Conservation (phyloP, 148 eudicot species). For the Bassia scoparia region DNA sequence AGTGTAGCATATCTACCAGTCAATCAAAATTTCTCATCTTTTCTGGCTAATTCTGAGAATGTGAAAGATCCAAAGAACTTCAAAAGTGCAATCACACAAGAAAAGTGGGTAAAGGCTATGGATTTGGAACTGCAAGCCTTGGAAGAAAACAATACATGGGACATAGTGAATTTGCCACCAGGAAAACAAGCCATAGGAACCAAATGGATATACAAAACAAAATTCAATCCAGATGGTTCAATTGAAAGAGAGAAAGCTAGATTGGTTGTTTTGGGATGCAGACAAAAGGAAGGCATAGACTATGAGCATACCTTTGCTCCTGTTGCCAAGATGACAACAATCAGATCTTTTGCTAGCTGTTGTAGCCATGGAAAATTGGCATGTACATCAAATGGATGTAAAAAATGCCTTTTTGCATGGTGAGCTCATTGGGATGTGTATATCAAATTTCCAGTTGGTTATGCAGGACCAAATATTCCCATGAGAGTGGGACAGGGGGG, state of each 20-base stretch:
- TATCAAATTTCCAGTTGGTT: too few species aligned
- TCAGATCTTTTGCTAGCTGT: background rate
- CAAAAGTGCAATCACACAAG: background rate
- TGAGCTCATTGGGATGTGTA: too few species aligned
- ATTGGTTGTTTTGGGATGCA: background rate
- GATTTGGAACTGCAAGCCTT: background rate
- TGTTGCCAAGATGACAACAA: background rate
- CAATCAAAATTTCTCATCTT: background rate
- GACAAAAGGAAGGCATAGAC: background rate
- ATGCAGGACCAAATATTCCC: too few species aligned
- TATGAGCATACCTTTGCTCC: background rate
- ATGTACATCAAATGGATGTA: too few species aligned
- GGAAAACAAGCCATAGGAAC: background rate
- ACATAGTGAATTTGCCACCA: background rate
- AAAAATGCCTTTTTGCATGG: too few species aligned
- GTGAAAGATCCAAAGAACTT: background rate
- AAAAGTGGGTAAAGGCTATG: slow-evolving; percentile 4
- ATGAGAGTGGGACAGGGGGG: too few species aligned
- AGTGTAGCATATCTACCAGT: background rate
- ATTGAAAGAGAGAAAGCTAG: background rate
- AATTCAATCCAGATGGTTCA: background rate
- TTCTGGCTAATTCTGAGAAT: background rate
- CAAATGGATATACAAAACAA: slow-evolving; percentile 15
- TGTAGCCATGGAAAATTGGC: background rate
- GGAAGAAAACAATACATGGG: background rate